Evolutionary conservation across 441 rosid genomes (phyloP), one percentile per base, ranked within the genome.

Genomic region (Codiaeum variegatum): DNA sequence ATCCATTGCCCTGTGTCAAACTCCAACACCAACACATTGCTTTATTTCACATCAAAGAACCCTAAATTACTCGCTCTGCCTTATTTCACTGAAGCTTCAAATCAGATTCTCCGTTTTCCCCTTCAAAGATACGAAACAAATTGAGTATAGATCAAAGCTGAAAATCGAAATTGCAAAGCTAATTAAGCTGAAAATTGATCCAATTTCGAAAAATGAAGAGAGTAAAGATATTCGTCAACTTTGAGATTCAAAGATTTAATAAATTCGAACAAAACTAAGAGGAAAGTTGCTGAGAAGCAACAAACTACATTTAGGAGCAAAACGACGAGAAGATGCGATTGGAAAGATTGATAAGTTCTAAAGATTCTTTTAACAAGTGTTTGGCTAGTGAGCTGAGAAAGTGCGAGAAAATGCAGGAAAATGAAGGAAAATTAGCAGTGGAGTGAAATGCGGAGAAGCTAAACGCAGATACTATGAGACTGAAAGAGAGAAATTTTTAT

Each of bases 341-440:
- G 52, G 5, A 69, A 63, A 26, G 62, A 42, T 71, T 31, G 66
- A 76, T 16, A 74, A 9, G 44, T 26, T 18, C 80, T 59, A 77
- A 73, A 24, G 82, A 78, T 76, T 74, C 82, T 36, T 32, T n/a
- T 0, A 1, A 31, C 42, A 40, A 31, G 38, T 62, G 75, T 73
- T 79, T 49, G 76, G 78, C 59, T 65, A 42, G 11, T 49, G 18
- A 23, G 55, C 18, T 13, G 47, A 42, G 47, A 42, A 42, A 42
- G 51, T 26, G 36, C 10, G 59, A 73, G 84, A 79, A 77, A 81
- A 64, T 56, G 79, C 74, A 68, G 51, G 73, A 69, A 68, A 68
- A 54, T 60, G 78, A 62, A 31, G 42, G 73, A 55, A 67, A 59
- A 49, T 1, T 31, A 19, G 24, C 28, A 64, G 58, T 21, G 58